A percentile compares a stretch with the other conserved stretches of the same genome.
Evolutionary conservation across 1,284 basidiomycete species (phyloP).

Genomic region (Lentinus polychrous): DNA sequence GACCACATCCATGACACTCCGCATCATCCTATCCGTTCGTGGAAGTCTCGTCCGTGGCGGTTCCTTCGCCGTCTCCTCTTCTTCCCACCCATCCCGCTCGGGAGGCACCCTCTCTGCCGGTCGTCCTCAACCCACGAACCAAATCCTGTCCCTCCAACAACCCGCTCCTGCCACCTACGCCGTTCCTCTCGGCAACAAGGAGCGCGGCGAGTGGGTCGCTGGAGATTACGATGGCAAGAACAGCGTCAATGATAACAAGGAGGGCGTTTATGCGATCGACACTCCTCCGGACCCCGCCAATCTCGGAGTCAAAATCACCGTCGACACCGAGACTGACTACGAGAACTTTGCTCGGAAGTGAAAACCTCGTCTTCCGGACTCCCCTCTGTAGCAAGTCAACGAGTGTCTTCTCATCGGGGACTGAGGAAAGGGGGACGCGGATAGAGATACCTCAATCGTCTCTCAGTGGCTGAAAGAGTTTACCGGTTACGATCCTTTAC

Average conservation of each 20-base stretch:
- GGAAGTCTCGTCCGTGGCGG: constrained; percentile 65
- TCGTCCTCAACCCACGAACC: constrained; percentile 22
- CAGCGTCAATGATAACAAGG: constrained; percentile 45
- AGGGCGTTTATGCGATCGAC: constrained; percentile 29
- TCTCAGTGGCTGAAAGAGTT: background rate
- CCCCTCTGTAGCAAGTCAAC: background rate
- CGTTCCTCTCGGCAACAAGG: constrained; percentile 61
- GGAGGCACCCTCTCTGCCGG: constrained; percentile 34
- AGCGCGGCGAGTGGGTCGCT: constrained; percentile 27
- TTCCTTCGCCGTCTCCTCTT: constrained; percentile 43
- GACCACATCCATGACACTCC: constrained; percentile 77
- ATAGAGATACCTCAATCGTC: background rate
- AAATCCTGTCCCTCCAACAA: constrained; percentile 29
- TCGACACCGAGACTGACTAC: constrained; percentile 27
- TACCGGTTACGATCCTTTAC: background rate
- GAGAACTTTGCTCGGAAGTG: constrained; percentile 13
- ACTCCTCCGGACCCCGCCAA: constrained; percentile 8
- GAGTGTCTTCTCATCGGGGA: background rate
- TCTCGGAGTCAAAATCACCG: constrained; percentile 28
- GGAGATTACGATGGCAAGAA: constrained; percentile 41
- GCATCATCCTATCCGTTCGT: constrained; percentile 73
- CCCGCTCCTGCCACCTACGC: constrained; percentile 38
- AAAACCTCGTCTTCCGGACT: background rate
- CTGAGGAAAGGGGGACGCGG: background rate
- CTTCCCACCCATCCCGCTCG: constrained; percentile 24